Percentiles rank a stretch among this genome's conserved stretches.
Conservation (phyloP, 78 protist species). For the Bodo saltans region DNA sequence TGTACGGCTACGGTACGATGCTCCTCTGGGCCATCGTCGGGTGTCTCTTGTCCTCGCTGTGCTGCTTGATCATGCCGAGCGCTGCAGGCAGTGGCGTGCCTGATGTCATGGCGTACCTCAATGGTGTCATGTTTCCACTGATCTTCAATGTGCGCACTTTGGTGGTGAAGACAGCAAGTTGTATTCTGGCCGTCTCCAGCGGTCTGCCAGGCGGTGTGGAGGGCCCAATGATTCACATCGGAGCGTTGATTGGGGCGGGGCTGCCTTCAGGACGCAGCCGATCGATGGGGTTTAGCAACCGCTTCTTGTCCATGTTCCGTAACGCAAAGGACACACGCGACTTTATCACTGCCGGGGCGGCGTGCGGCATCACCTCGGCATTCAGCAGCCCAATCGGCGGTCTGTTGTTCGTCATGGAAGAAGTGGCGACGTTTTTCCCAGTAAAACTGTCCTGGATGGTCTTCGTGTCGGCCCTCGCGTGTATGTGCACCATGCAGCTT, state of each 20-base stretch:
- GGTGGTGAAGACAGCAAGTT: slow-evolving; percentile 57
- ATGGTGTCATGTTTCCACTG: slow-evolving; percentile 77
- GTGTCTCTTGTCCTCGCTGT: too few species aligned
- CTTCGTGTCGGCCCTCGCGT: slow-evolving; percentile 65
- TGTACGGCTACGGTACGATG: too few species aligned
- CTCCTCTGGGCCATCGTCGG: too few species aligned
- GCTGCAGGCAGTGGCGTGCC: slow-evolving; percentile 35
- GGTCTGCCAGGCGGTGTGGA: slow-evolving; percentile 74
- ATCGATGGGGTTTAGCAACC: not conserved
- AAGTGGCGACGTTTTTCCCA: slow-evolving; percentile 67
- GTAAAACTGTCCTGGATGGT: slow-evolving; percentile 78
- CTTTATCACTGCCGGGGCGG: slow-evolving; percentile 50
- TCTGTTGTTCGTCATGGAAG: slow-evolving; percentile 53
- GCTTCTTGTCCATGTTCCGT: not conserved
- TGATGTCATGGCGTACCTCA: slow-evolving; percentile 80
- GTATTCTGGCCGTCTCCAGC: slow-evolving; percentile 51
- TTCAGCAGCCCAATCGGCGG: slow-evolving; percentile 72
- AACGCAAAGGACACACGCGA: slow-evolving; percentile 41
- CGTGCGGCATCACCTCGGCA: slow-evolving; percentile 60
- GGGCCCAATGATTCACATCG: slow-evolving; percentile 85
- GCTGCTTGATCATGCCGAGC: too few species aligned
- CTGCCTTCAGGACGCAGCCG: not conserved
- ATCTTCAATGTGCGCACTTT: slow-evolving; percentile 64
- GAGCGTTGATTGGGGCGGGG: slow-evolving; percentile 56
- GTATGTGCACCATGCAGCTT: slow-evolving; percentile 58